Evolutionary conservation across 2,329 filamentous ascomycete genomes (phyloP).

Genomic region (Verticillium tricorpus): DNA sequence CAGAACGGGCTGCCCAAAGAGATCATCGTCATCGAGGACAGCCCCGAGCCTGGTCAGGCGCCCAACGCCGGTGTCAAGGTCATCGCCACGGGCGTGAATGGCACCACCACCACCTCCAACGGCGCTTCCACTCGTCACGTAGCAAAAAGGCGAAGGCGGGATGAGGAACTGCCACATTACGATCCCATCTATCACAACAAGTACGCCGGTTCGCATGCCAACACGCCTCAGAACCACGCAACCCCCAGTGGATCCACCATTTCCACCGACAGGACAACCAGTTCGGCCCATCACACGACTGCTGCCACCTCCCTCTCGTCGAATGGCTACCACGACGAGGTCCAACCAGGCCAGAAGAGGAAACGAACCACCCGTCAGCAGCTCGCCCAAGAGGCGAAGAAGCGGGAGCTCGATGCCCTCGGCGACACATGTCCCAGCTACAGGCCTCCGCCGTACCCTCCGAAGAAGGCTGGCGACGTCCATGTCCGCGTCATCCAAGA

Average conservation of each 20-base stretch:
- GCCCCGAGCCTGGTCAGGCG: conserved; percentile 49
- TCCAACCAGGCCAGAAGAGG: conserved; percentile 75
- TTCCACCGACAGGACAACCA: conserved; percentile 76
- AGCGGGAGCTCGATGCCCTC: conserved; percentile 66
- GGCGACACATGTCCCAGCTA: conserved; percentile 74
- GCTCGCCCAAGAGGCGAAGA: conserved; percentile 75
- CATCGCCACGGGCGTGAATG: conserved; percentile 28
- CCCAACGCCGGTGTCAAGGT: conserved; percentile 35
- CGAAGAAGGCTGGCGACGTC: conserved; percentile 84
- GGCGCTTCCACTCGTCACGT: conserved; percentile 39
- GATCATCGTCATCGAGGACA: conserved; percentile 79
- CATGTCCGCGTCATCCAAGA: conserved; percentile 57
- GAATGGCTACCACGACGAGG: conserved; percentile 59
- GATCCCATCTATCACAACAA: conserved; percentile 68
- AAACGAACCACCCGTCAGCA: conserved; percentile 84
- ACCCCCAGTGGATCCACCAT: conserved; percentile 65
- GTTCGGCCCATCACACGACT: conserved; percentile 73
- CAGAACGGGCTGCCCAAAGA: conserved; percentile 80
- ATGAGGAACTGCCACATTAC: conserved; percentile 51
- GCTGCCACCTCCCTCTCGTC: conserved; percentile 77
- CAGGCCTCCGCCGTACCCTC: conserved; percentile 79
- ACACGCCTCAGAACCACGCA: conserved; percentile 48
- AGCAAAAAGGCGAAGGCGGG: conserved; percentile 71
- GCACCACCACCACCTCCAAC: conserved; percentile 23
- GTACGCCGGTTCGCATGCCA: conserved; percentile 65